Base-by-base conservation (phyloP, 345 rosid genomes). In the Cardamine chenopodiifolia region DNA sequence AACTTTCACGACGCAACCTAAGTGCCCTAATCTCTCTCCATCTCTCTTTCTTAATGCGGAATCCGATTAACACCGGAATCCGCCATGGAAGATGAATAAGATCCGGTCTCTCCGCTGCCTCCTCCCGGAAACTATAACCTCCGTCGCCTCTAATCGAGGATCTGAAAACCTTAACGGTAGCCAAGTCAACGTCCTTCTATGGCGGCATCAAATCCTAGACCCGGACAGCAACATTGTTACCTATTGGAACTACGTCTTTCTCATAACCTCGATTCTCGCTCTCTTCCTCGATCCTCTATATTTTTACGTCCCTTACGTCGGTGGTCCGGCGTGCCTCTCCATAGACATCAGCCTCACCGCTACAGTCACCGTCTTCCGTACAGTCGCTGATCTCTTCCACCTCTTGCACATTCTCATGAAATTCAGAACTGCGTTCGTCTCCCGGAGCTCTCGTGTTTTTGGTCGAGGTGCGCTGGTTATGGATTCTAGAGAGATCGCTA, bases 281-380 rank as follows among this genome's bases (percentile, higher is more conserved):
- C 92, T 95, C 63, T 92, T 95, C 90, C 79, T 95, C 59, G 97
- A 90, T 66, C 99, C 97, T 32, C 79, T 95, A 56, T 95, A 86
- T 76, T 90, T 90, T 80, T 90, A 77, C 78, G 82, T 90, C 13
- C 93, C 97, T 20, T 82, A 71, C 47, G 83, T 87, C 20, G 85
- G 85, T 0, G 87, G 87, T 2, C 79, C 80, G 13, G 89, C 84
- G 1, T 95, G 98, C 64, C 72, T 89, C 71, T 34, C 74, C 19
- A 69, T 79, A 6, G 94, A 95, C 77, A 58, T 53, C 47, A 1
- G 19, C 2, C 88, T 86, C 72, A 85, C 87, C 17, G 80, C 90
- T 9, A 20, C 73, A 7, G 83, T 95, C 78, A 90, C 97, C 23
- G 70, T 85, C 74, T 86, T 87, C 32, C 84, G 97, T n/a, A 74